phyloP scores from a whole-genome alignment of 2,329 filamentous ascomycete species.

The Paraphaeosphaeria sporulosa region DNA sequence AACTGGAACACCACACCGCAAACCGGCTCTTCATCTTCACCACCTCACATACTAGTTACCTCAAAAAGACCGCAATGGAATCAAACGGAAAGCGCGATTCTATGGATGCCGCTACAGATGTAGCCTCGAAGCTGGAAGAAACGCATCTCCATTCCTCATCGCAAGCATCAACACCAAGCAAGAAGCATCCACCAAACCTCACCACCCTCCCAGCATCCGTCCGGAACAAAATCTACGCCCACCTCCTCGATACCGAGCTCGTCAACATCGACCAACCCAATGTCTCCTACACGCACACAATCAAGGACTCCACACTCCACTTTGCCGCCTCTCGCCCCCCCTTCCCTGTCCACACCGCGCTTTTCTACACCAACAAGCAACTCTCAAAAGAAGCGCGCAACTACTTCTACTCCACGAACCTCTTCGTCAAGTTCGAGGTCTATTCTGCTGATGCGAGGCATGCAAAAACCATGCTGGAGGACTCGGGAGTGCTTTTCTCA shows the following conservation, averaged over 20 bases:
- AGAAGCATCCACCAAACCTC: slow-evolving; percentile 36
- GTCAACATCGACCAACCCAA: slow-evolving; percentile 37
- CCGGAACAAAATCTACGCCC: slow-evolving; percentile 44
- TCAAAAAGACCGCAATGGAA: slow-evolving; percentile 16
- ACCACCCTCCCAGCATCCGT: slow-evolving; percentile 37
- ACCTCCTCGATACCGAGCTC: slow-evolving; percentile 45
- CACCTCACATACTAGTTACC: neutral
- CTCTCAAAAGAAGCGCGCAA: slow-evolving; percentile 30
- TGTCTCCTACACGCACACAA: slow-evolving; percentile 40
- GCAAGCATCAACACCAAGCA: slow-evolving; percentile 10
- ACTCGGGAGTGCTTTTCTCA: slow-evolving; percentile 42
- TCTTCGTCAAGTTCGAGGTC: slow-evolving; percentile 38
- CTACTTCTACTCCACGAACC: slow-evolving; percentile 44
- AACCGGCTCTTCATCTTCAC: neutral
- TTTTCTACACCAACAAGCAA: slow-evolving; percentile 39
- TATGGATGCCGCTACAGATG: slow-evolving; percentile 37
- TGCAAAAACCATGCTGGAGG: slow-evolving; percentile 41
- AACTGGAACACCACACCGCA: neutral
- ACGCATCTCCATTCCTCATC: slow-evolving; percentile 15
- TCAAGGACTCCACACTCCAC: slow-evolving; percentile 29
- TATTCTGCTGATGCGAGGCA: slow-evolving; percentile 38
- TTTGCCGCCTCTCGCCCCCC: slow-evolving; percentile 40
- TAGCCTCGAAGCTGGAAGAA: slow-evolving; percentile 26
- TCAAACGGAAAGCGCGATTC: slow-evolving; percentile 36
- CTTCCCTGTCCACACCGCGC: slow-evolving; percentile 31